Evolutionary conservation across 192 early-diverging fungal genomes (phyloP).

Genomic region (Linnemannia exigua): DNA sequence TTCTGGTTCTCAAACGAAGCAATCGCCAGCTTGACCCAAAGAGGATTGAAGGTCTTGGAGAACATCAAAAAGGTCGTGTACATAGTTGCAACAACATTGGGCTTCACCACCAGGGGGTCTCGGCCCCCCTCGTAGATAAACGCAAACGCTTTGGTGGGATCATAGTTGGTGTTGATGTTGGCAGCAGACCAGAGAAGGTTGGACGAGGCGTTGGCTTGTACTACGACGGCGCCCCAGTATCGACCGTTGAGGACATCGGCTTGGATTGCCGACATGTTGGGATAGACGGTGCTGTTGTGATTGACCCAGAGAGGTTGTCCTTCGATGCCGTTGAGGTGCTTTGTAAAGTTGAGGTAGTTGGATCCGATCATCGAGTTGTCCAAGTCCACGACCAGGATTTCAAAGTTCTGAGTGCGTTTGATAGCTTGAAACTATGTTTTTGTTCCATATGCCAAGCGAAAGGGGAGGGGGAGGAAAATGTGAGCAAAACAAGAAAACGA

Average conservation of each 20-base stretch:
- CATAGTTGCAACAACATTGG: constrained; percentile 42
- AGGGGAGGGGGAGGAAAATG: neutral
- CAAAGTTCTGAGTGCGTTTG: constrained; percentile 25
- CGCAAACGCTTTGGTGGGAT: constrained; percentile 32
- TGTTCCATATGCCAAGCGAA: neutral
- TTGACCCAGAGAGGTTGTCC: constrained; percentile 33
- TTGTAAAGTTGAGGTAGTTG: constrained; percentile 32
- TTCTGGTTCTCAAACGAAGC: neutral
- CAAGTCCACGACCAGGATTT: constrained; percentile 43
- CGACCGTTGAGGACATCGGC: constrained; percentile 20
- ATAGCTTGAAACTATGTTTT: constrained; percentile 28
- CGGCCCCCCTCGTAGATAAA: constrained; percentile 49
- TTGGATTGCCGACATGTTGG: constrained; percentile 9
- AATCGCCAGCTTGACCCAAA: constrained; percentile 34
- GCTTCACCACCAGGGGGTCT: constrained; percentile 43
- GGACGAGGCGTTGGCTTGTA: constrained; percentile 35
- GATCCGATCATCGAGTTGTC: constrained; percentile 37
- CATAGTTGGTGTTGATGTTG: constrained; percentile 12
- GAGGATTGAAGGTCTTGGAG: constrained; percentile 35
- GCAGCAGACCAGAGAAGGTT: constrained; percentile 22
- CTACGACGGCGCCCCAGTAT: constrained; percentile 47
- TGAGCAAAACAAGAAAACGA: neutral
- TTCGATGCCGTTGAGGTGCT: constrained; percentile 15
- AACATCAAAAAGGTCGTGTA: constrained; percentile 42
- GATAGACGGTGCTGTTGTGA: neutral